A percentile compares a stretch with the other conserved stretches of the same genome.
Evolutionary conservation across 495 filamentous ascomycete species (phyloP).

Genomic region (Lentithecium fluviatile): DNA sequence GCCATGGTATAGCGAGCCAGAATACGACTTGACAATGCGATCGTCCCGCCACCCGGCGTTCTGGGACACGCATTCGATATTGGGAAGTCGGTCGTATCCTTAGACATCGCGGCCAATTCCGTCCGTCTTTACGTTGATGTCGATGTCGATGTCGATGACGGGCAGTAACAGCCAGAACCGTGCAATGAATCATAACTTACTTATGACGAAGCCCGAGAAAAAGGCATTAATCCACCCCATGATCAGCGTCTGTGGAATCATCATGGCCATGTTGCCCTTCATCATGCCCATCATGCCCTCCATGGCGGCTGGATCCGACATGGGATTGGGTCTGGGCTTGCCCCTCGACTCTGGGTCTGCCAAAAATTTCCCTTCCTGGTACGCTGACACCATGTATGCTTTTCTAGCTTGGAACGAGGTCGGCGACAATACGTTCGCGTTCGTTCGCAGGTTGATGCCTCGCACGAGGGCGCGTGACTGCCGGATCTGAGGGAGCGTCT

Average conservation of each 20-base stretch:
- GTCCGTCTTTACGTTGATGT: too few relatives aligned
- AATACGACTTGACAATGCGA: background rate
- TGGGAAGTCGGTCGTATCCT: background rate
- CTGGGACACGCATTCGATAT: background rate
- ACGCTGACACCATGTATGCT: constrained; percentile 73
- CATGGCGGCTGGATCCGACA: constrained; percentile 97
- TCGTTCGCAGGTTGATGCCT: constrained; percentile 79
- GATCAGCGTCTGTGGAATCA: constrained; percentile 96
- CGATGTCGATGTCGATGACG: too few relatives aligned
- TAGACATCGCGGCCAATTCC: too few relatives aligned
- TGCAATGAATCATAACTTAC: constrained; percentile 52
- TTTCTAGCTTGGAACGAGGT: constrained; percentile 76
- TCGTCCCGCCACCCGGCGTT: background rate
- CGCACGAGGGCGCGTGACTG: constrained; percentile 86
- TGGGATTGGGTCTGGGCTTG: constrained; percentile 87
- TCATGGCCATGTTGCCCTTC: constrained; percentile 99
- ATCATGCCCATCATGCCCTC: constrained; percentile 99
- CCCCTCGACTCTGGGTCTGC: constrained; percentile 84
- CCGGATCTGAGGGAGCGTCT: constrained; percentile 69
- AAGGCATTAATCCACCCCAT: constrained; percentile 99
- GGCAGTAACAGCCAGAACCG: background rate
- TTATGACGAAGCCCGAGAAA: constrained; percentile 95
- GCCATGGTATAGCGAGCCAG: background rate
- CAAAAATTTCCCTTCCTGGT: constrained; percentile 79
- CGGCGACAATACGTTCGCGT: constrained; percentile 69